Percentiles rank a stretch among this genome's conserved stretches.
phyloP scores from a whole-genome alignment of 164 flowering plant species.

The Euptelea pleiosperma region DNA sequence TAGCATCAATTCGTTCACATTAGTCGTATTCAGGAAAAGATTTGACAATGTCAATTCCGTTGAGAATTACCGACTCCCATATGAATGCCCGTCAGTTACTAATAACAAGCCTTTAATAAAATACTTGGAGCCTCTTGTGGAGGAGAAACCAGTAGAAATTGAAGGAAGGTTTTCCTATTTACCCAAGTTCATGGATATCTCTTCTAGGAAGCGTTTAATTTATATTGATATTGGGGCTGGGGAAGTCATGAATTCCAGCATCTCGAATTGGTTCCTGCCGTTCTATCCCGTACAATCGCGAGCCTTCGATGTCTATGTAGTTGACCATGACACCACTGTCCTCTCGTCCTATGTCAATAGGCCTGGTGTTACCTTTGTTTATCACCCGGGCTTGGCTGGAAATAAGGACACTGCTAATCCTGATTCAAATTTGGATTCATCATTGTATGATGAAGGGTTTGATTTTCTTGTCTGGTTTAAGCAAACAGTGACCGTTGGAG shows the following conservation, averaged over 20 bases:
- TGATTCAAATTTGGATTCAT: constrained; percentile 31
- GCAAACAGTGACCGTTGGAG: constrained; percentile 49
- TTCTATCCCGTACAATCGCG: constrained; percentile 40
- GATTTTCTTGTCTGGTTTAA: constrained; percentile 73
- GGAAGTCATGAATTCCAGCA: constrained; percentile 34
- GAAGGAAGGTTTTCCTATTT: constrained; percentile 38
- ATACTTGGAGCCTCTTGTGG: constrained; percentile 59
- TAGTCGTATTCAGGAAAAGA: constrained; percentile 73
- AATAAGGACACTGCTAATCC: constrained; percentile 10
- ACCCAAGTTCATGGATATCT: constrained; percentile 49
- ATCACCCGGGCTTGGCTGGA: constrained; percentile 65
- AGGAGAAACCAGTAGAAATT: constrained; percentile 23
- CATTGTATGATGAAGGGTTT: constrained; percentile 42
- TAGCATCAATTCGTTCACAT: constrained; percentile 33
- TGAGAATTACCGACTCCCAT: constrained; percentile 49
- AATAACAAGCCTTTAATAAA: constrained; percentile 45
- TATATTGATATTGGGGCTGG: constrained; percentile 74
- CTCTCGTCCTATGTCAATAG: constrained; percentile 57
- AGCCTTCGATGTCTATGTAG: constrained; percentile 51
- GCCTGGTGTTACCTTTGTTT: constrained; percentile 74
- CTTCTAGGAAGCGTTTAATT: constrained; percentile 44
- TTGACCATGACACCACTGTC: constrained; percentile 59
- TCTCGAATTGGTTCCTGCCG: constrained; percentile 40
- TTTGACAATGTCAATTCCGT: constrained; percentile 30
- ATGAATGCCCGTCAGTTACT: constrained; percentile 50